A percentile compares a stretch with the other conserved stretches of the same genome.
Evolutionary conservation across 768 basidiomycete species (phyloP).

Genomic region (Suillus brevipes): DNA sequence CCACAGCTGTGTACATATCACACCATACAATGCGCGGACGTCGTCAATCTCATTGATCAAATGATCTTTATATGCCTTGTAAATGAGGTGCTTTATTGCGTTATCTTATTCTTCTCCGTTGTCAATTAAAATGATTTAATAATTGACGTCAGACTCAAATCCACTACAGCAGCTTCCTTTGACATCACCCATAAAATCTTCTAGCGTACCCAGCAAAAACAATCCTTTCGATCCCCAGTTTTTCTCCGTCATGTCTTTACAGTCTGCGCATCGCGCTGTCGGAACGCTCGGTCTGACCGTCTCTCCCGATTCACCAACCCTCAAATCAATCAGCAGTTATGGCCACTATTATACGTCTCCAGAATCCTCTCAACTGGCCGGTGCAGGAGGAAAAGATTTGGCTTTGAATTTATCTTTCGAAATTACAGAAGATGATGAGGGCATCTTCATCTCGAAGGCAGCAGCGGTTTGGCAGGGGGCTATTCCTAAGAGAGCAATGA

Average conservation of each 20-base stretch:
- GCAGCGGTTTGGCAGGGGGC: constrained; percentile 4
- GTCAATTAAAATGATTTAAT: not conserved
- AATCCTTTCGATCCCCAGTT: not conserved
- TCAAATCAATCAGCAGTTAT: not conserved
- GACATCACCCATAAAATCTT: not conserved
- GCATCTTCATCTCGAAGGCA: constrained; percentile 3
- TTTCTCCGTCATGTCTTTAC: not conserved
- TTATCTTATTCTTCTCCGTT: constrained; percentile 5
- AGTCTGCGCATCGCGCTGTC: not conserved
- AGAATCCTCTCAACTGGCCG: not conserved
- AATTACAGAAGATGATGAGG: constrained; percentile 6
- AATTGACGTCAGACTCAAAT: not conserved
- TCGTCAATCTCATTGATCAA: not conserved
- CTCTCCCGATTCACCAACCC: not conserved
- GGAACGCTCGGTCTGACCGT: not conserved
- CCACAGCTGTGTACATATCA: not conserved
- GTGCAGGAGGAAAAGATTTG: not conserved
- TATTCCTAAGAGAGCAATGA: constrained; percentile 3
- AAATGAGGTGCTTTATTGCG: constrained; percentile 7
- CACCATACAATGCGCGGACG: not conserved
- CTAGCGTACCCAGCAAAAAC: not conserved
- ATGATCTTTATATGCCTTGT: not conserved
- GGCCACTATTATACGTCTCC: constrained; percentile 5
- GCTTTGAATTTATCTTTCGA: not conserved
- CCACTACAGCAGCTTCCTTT: not conserved